Percentiles rank a stretch among this genome's conserved stretches.
Evolutionary conservation across 2,329 filamentous ascomycete genomes (phyloP).

Genomic region (Diaporthe destruens): DNA sequence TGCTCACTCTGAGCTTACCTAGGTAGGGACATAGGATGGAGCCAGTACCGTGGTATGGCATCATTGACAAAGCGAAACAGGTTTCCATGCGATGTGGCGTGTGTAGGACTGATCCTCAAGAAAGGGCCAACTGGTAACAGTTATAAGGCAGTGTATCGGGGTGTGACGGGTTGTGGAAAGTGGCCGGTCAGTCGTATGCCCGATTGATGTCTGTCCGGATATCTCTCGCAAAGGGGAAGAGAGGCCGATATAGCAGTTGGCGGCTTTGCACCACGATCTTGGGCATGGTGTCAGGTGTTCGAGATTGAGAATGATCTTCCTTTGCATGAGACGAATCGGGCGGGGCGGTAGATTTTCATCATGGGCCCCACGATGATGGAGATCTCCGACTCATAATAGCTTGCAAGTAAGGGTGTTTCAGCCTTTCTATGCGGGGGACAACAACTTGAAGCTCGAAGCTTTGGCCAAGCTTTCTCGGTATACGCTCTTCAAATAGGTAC

Average conservation of each 20-base stretch:
- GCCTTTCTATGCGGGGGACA: background rate
- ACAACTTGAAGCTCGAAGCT: background rate
- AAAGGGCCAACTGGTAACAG: no score
- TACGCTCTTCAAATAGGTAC: background rate
- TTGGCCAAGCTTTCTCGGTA: conserved; percentile 13
- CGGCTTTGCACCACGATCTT: background rate
- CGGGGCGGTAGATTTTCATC: background rate
- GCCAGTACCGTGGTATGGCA: no score
- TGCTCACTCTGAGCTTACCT: no score
- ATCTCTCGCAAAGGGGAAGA: background rate
- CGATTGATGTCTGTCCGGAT: background rate
- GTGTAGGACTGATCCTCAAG: background rate
- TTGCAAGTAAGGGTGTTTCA: background rate
- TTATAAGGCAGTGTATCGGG: no score
- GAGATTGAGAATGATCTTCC: background rate
- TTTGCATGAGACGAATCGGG: background rate
- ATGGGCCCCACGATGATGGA: conserved; percentile 8
- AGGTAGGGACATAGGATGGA: no score
- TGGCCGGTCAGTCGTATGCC: background rate
- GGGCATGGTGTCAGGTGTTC: background rate
- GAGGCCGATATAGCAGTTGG: no score
- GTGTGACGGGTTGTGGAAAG: no score
- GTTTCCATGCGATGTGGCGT: no score
- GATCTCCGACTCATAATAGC: background rate
- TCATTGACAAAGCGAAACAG: no score